Evolutionary conservation across 2,329 filamentous ascomycete species (phyloP), one percentile per base, ranked within the genome.

Genomic region (Neurospora sp.): DNA sequence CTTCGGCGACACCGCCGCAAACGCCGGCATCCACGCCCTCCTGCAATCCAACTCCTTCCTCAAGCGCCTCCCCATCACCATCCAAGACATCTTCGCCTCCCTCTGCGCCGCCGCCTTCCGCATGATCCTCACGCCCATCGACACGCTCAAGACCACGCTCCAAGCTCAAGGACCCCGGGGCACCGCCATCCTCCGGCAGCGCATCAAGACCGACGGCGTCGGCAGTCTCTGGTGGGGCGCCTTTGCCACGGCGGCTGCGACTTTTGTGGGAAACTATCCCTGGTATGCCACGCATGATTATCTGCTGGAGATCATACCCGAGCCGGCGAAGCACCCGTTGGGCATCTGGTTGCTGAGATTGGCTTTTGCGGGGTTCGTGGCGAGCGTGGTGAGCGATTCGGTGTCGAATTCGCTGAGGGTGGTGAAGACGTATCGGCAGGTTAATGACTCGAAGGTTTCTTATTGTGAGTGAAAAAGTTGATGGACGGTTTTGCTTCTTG

Each of bases 241-340:
- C 0, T 77, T 84, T 66, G 83, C 83, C 4, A 84, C 83, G 0
- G 83, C 83, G 0, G 82, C 81, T 1, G 83, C 83, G 0, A 84
- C 83, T 0, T 84, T 84, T 70, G 83, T 82, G 1, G 83, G 83
- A 2, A 80, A 84, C 67, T 84, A 84, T 52, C 83, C 83, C 3
- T 84, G 83, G 83, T 84, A 84, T 70, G 83, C 82, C 10, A 84
- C 83, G 0, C 83, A 84, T 72, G 84, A 84, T 68, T 80, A 78
- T 52, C 72, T 84, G 17, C 76, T 78, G 0, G 81, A 81, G 66
- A 73, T 72, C 1, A 78, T 84, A 17, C 72, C 77, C 0, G 81
- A 83, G 69, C 82, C 82, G 0, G 75, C 81, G 0, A 83, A 78
- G 69, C 77, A 81, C 11, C 77, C 79, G 15, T 70, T 84, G 0